Evolutionary conservation across 2,329 filamentous ascomycete genomes (phyloP).

Genomic region (Diaporthe citri): DNA sequence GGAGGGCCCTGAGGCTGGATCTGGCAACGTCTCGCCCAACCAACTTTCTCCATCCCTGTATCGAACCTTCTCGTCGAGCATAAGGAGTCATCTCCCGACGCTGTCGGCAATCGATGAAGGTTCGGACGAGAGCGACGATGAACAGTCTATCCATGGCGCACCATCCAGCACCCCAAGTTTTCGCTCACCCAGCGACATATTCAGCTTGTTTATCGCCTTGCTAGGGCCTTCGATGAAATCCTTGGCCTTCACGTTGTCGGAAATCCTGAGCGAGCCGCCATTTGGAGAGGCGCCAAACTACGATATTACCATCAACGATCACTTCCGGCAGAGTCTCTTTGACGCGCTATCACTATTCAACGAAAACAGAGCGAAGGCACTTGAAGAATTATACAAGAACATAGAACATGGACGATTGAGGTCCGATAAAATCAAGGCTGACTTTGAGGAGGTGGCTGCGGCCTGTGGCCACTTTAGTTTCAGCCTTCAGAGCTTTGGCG

Average conservation of each 20-base stretch:
- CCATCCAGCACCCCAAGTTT: constrained; percentile 54
- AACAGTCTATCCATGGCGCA: constrained; percentile 49
- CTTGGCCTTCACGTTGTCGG: constrained; percentile 88
- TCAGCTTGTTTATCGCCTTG: constrained; percentile 88
- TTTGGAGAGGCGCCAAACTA: constrained; percentile 78
- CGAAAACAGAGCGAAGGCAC: constrained; percentile 78
- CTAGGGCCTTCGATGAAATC: constrained; percentile 97
- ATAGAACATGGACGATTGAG: constrained; percentile 78
- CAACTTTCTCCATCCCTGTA: constrained; percentile 48
- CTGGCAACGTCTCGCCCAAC: constrained; percentile 49
- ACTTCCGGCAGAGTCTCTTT: constrained; percentile 82
- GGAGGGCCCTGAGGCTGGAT: constrained; percentile 61
- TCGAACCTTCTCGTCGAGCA: constrained; percentile 47
- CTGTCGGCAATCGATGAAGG: constrained; percentile 74
- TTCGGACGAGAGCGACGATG: constrained; percentile 68
- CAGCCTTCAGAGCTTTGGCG: constrained; percentile 88
- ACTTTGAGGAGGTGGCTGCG: constrained; percentile 97
- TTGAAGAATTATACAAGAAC: constrained; percentile 83
- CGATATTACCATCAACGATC: constrained; percentile 80
- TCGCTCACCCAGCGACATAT: constrained; percentile 83
- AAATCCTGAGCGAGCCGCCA: constrained; percentile 88
- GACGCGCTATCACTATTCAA: constrained; percentile 87
- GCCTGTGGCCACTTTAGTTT: constrained; percentile 98
- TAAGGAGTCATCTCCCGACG: constrained; percentile 56
- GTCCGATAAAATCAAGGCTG: constrained; percentile 83